phyloP scores from a whole-genome alignment of 345 rosid genomes.

The Aquilaria sinensis region DNA sequence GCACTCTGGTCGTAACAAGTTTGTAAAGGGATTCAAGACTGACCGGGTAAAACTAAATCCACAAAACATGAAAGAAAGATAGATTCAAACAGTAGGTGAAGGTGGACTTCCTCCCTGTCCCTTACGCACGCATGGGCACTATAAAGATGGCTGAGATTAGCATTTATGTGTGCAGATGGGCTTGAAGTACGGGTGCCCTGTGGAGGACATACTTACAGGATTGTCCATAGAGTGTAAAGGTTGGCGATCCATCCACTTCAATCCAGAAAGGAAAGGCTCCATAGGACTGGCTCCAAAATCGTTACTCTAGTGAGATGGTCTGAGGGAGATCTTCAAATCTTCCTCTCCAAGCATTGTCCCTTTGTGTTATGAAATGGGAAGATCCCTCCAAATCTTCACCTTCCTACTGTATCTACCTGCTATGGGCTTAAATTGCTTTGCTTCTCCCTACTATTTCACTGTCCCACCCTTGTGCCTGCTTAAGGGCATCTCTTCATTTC shows the following conservation, averaged over 20 bases:
- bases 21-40: not conserved
- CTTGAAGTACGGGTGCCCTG: conserved; percentile 30
- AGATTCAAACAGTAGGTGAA: conserved; percentile 14
- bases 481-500: conserved; percentile 33
- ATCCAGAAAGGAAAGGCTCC: conserved; percentile 31
- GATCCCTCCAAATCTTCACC: conserved; percentile 25
- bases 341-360: conserved; percentile 30
- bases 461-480: conserved; percentile 38
- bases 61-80: not conserved
- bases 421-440: conserved; percentile 31
- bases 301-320: conserved; percentile 34
- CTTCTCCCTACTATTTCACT: conserved; percentile 26
- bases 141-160: conserved; percentile 17
- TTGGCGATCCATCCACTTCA: conserved; percentile 32
- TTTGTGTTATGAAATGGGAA: conserved; percentile 18
- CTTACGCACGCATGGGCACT: conserved; percentile 9
- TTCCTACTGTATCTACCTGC: conserved; percentile 10
- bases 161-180: conserved; percentile 26
- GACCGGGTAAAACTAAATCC: conserved; percentile 1
- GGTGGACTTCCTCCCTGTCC: conserved; percentile 15
- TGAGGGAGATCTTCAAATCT: conserved; percentile 33
- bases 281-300: conserved; percentile 35
- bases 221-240: conserved; percentile 33
- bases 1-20: conserved; percentile 11
- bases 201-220: conserved; percentile 39